phyloP scores from a whole-genome alignment of 176 grass and related monocot species.

The Oryza rufipogon region DNA sequence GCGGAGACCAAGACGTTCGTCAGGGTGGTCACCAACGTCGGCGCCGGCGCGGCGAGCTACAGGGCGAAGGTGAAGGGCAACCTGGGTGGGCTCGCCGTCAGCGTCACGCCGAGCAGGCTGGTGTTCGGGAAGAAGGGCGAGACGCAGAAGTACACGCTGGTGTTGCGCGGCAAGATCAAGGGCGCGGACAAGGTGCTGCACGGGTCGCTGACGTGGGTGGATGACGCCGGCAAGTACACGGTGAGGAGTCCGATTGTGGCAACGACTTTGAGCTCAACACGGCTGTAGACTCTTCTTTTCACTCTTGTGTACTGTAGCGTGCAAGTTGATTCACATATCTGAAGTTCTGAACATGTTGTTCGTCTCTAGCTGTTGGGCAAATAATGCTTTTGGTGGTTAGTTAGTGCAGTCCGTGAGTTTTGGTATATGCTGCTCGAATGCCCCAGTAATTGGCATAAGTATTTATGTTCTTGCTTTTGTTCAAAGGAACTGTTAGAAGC shows the following conservation, averaged over 20 bases:
- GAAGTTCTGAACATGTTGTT: not conserved
- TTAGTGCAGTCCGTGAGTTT: not conserved
- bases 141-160: slow-evolving; percentile 33
- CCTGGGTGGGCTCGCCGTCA: slow-evolving; percentile 22
- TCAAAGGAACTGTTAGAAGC: not conserved
- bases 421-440: not conserved
- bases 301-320: not conserved
- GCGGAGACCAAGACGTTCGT: slow-evolving; percentile 30
- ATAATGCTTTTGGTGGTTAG: not conserved
- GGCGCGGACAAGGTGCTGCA: slow-evolving; percentile 39
- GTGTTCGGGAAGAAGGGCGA: slow-evolving; percentile 45
- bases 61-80: slow-evolving; percentile 33
- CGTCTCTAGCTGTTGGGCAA: not conserved
- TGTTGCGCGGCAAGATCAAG: slow-evolving; percentile 33
- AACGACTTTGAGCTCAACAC: slow-evolving; percentile 25
- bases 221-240: slow-evolving; percentile 49
- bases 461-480: not conserved
- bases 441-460: not conserved
- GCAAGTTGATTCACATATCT: not conserved
- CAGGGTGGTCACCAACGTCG: slow-evolving; percentile 55
- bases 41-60: slow-evolving; percentile 42
- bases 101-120: slow-evolving; percentile 15
- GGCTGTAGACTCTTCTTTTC: not conserved
- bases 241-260: slow-evolving; percentile 65
- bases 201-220: slow-evolving; percentile 58